Evolutionary conservation across 345 rosid species (phyloP), one percentile per base, ranked within the genome.

Genomic region (Boechera stricta): DNA sequence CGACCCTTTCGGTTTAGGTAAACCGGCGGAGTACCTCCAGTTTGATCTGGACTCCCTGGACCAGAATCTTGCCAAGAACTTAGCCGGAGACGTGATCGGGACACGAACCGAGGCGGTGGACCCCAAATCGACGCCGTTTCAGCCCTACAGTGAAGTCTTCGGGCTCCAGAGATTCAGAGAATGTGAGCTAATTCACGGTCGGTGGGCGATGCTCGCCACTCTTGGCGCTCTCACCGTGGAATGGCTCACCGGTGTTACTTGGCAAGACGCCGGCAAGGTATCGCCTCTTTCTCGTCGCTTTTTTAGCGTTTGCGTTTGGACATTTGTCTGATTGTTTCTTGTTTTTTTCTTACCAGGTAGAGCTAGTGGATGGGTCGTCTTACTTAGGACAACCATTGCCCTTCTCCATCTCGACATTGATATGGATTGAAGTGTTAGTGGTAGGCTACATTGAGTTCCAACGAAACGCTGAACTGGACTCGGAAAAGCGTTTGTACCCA

Each of bases 391-490:
- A 92, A 41, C 97, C 97, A 49, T 82, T 94, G 6, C 97, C 97
- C 0, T 94, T 91, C 82, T 91, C 97, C 7, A 88, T 94, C 4
- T 79, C 97, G 10, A 83, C 97, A 3, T 74, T 94, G 91, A 94
- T 94, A 55, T 90, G 90, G 97, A 90, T 94, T 60, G 97, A 94
- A 83, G 91, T 85, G 10, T 72, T 94, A 82, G 80, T 94, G 75
- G 84, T 94, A 28, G 97, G 97, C 15, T 94, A 86, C 89, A 94
- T 94, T 5, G 98, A 94, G 86, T 94, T 94, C 86, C 95, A 94
- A 76, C 84, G 97, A 74, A 94, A 94, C 77, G 85, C 94, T 0
- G 98, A 94, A 87, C 87, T 94, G 0, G 98, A 94, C 78, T 92
- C 97, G 0, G 98, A 94, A 83, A 94, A 86, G 87, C 89, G 97